Evolutionary conservation across 176 grass and related monocot species (phyloP), one percentile per base, ranked within the genome.

Genomic region (Olyra latifolia): DNA sequence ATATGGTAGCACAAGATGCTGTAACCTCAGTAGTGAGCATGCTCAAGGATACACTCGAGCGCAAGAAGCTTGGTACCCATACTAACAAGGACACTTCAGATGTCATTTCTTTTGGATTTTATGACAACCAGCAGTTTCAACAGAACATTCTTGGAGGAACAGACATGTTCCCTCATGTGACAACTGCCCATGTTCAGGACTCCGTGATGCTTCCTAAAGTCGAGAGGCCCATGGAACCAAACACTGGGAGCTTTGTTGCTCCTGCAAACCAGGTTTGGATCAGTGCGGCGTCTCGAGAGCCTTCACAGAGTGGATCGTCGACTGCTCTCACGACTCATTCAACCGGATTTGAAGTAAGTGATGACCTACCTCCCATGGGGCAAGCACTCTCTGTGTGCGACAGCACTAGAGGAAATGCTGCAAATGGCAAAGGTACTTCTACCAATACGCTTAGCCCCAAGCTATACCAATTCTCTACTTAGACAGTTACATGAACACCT

Each of bases 31-130:
- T 94, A 10, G 88, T 91, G 57, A 88, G 83, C 76, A 91, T 91
- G 91, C 91, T 94, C 70, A 94, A 91, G 83, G 91, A 85, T 56
- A 86, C 91, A 8, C 74, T 94, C 22, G 85, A 94, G 49, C 79
- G 74, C 43, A 94, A 94, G 80, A 94, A 85, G 83, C 65, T 90
- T 41, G 44, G 55, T 22, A 77, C 14, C 79, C 57, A 71, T 62
- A 47, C 75, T 20, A 74, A 71, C 58, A 79, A 57, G 35, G 85
- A 83, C 16, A 48, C 8, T 14, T 49, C 64, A 20, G 24, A 67
- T 73, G 82, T 69, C 57, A 88, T 27, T 69, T 77, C 88, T 49
- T 91, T 88, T 80, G 91, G 82, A 9, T 77, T 91, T 68, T 91
- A 85, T 27, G 67, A 80, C 73, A 44, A 15, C 49, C 79, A 76